Conservation (phyloP, 768 basidiomycete species). For the Clavaria fumosa region DNA sequence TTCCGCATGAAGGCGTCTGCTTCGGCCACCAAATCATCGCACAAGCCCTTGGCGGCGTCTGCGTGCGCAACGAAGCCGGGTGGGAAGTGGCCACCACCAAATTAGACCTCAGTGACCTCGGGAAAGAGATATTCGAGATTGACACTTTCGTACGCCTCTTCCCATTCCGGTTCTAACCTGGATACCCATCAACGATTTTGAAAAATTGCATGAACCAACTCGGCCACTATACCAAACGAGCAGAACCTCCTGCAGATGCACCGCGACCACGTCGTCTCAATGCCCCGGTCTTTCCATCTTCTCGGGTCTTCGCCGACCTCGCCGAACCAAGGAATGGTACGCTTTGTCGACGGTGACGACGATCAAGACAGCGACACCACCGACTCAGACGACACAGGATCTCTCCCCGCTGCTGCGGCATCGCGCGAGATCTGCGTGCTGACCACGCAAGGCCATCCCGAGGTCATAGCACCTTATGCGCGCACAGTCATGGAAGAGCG, state of each 20-base stretch:
- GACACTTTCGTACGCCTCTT: constrained; percentile 18
- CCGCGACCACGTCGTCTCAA: constrained; percentile 63
- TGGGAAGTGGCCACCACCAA: constrained; percentile 79
- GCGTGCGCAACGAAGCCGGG: constrained; percentile 41
- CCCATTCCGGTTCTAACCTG: constrained; percentile 1
- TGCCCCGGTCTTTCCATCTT: constrained; percentile 37
- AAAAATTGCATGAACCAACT: too few relatives aligned
- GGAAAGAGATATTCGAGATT: constrained; percentile 50
- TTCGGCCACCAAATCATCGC: constrained; percentile 83
- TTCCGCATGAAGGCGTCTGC: constrained; percentile 49
- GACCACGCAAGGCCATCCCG: constrained; percentile 84
- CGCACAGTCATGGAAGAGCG: constrained; percentile 39
- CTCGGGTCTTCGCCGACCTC: constrained; percentile 46
- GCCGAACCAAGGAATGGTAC: constrained; percentile 64
- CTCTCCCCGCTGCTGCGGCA: constrained; percentile 8
- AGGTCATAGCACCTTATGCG: constrained; percentile 56
- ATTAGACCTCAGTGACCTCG: constrained; percentile 49
- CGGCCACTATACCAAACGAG: too few relatives aligned
- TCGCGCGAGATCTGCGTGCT: constrained; percentile 64
- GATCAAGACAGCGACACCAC: too few relatives aligned
- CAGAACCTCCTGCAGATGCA: constrained; percentile 82
- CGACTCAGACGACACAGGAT: too few relatives aligned
- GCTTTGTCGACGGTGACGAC: too few relatives aligned
- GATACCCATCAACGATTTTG: constrained; percentile 1
- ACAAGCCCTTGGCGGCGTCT: constrained; percentile 58